Evolutionary conservation across 2,329 filamentous ascomycete genomes (phyloP), one percentile per base, ranked within the genome.

Genomic region (Ophiostoma triangulosporum): DNA sequence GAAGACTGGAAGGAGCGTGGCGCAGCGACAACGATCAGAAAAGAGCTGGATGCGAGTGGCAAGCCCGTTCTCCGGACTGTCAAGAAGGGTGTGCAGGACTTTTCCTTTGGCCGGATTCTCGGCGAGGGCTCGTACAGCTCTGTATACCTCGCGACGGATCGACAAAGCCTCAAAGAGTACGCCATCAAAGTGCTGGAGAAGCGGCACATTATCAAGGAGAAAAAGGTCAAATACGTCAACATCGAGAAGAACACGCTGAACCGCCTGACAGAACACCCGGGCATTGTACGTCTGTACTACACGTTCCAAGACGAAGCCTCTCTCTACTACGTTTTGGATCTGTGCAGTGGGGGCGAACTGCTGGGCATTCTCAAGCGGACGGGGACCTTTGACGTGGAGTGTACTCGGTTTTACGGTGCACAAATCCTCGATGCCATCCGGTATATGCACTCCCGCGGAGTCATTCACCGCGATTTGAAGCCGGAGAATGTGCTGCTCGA

Each of bases 141-240:
- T 8, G 93, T 98, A 35, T 81, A 93, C 59, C 81, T 93, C 51
- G 93, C 90, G 35, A 95, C 89, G 4, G 93, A 98, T 68, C 83
- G 91, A 57, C 88, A 95, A 67, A 95, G 88, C 1, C 72, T 94
- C 55, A 95, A 95, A 63, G 91, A 98, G 67, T 97, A 97, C 64
- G 93, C 93, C 26, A 90, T 98, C 70, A 98, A 98, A 68, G 91
- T 98, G 15, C 78, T 98, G 48, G 93, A 98, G 70, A 98, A 98
- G 71, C 81, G 89, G 63, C 93, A 98, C 68, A 98, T 98, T 64
- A 98, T 98, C 74, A 98, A 97, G 69, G 93, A 98, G 71, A 97
- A 95, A 70, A 98, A 98, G 76, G 95, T 98, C 64, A 98, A 98
- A 75, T 98, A 98, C 64, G 93, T 98, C 69, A 98, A 97, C 69